A percentile compares a stretch with the other conserved stretches of the same genome.
Conservation (phyloP, 2,329 filamentous ascomycete species). For the Acrodontium crateriforme region DNA sequence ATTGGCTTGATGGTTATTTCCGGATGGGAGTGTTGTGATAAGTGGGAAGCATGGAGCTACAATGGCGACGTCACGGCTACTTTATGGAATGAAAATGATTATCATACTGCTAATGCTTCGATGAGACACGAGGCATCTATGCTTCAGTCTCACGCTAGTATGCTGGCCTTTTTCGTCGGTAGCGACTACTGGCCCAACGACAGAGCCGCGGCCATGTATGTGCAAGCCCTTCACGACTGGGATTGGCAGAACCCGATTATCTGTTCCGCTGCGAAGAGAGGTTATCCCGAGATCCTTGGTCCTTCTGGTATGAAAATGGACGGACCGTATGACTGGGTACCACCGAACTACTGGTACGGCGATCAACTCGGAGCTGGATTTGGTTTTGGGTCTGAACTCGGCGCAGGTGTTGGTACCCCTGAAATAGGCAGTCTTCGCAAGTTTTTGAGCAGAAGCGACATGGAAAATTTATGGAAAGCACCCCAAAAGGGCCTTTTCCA, state of each 20-base stretch:
- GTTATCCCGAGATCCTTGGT: conserved; percentile 4
- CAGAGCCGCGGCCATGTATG: conserved; percentile 4
- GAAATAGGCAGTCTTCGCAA: conserved; percentile 4
- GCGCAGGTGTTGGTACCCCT: conserved; percentile 5
- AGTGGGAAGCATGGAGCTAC: conserved; percentile 28
- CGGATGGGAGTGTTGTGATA: conserved; percentile 24
- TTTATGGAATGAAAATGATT: conserved; percentile 4
- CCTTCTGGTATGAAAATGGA: conserved; percentile 5
- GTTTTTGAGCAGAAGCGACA: conserved; percentile 4
- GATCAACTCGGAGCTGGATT: conserved; percentile 5
- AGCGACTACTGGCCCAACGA: conserved; percentile 7
- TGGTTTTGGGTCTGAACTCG: conserved; percentile 4
- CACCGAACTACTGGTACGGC: conserved; percentile 6
- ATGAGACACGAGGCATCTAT: conserved; percentile 4
- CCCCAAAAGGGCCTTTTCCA: conserved; percentile 5
- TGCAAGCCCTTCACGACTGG: conserved; percentile 2
- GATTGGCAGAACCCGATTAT: conserved; percentile 6
- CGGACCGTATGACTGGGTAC: conserved; percentile 6
- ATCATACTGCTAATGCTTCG: conserved; percentile 3
- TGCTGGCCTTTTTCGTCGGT: conserved; percentile 5
- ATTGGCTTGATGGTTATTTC: conserved; percentile 5
- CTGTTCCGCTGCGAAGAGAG: conserved; percentile 4
- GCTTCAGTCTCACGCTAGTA: conserved; percentile 4
- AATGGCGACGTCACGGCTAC: conserved; percentile 21
- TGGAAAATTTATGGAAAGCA: conserved; percentile 4